Base-by-base conservation (phyloP, 441 rosid species). In the Adansonia grandidieri region DNA sequence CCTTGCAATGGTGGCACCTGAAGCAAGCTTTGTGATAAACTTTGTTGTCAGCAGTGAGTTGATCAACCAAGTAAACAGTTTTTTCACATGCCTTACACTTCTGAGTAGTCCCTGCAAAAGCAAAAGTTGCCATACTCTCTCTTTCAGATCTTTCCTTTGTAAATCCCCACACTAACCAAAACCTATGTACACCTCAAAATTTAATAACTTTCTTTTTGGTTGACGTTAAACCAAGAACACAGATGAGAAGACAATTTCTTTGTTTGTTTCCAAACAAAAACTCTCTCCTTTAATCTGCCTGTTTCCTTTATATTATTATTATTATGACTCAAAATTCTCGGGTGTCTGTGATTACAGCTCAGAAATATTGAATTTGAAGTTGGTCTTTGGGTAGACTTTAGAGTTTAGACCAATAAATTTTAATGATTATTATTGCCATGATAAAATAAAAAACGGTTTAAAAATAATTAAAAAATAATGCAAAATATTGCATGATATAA, bases 1-100 rank as follows among this genome's bases (percentile, higher is more conserved):
- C 87, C 84, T 88, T 91, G 83, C 92, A 91, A 79, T 89, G 95
- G 80, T 91, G 93, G 82, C 95, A 91, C 76, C 95, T 86, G 81
- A 91, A 91, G 70, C 93, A 91, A 73, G 93, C 89, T 78, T 85
- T 91, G 84, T 91, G 95, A 40, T 78, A 91, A 69, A 91, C 87
- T 82, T 83, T 88, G 82, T 81, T 82, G 68, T 91, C 93, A 80
- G 92, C 85, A 58, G 90, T 85, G 20, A 89, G 90, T 78, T 91
- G 82, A 81, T 91, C 95, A 71, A 91, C 95, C 77, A 89, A 84
- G 81, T 91, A 91, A 14, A 91, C 95, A 44, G 95, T 91, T 86
- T 91, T 91, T 50, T 89, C 93, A 84, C 95, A 91, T 13, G 95
- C 91, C 78, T 87, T 83, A 56, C 95, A 89, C 85, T 91, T 91